Evolutionary conservation across 495 filamentous ascomycete species (phyloP), one percentile per base, ranked within the genome.

Genomic region (Neurospora sp.): DNA sequence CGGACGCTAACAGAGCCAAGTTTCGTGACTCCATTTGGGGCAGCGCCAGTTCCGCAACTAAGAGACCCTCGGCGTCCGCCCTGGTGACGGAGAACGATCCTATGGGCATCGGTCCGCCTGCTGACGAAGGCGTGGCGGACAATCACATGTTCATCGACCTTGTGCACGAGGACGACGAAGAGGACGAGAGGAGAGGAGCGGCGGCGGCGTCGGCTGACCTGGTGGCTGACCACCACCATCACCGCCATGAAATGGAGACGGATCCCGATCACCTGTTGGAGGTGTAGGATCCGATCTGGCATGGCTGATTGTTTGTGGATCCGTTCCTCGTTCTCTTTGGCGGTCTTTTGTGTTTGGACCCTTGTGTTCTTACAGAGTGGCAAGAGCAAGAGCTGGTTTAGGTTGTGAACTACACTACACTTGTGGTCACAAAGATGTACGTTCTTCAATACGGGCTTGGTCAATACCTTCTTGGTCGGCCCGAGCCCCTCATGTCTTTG

Each of bases 91-190:
- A 78, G 28, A 78, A 79, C 39, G 80, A 81, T 19, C 78, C 78
- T 6, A 72, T 82, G 40, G 79, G 79, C 6, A 79, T 79, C 15
- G 78, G 76, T 24, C 73, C 78, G 4, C 54, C 54, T 66, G 82
- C 82, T 3, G 78, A 82, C 10, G 85, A 84, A 48, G 83, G 84
- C n/a, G 82, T 81, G 11, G 81, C 81, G 11, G 84, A 85, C 17
- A 82, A 85, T 71, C 84, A 82, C 77, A 87, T 89, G 84, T 89
- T 88, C 75, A 78, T 83, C 42, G 87, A 88, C 39, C 74, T 88
- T 17, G 85, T 85, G 0, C 84, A 87, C 70, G 79, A 84, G 24
- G 85, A 86, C 37, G 85, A 87, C 39, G 84, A 85, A n/a, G 84
- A 84, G 0, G 80, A 84, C 17, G 69, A 69, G n/a, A 31, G 34